phyloP scores from a whole-genome alignment of 2,329 filamentous ascomycete genomes.

The Ceratocystis ficicola region DNA sequence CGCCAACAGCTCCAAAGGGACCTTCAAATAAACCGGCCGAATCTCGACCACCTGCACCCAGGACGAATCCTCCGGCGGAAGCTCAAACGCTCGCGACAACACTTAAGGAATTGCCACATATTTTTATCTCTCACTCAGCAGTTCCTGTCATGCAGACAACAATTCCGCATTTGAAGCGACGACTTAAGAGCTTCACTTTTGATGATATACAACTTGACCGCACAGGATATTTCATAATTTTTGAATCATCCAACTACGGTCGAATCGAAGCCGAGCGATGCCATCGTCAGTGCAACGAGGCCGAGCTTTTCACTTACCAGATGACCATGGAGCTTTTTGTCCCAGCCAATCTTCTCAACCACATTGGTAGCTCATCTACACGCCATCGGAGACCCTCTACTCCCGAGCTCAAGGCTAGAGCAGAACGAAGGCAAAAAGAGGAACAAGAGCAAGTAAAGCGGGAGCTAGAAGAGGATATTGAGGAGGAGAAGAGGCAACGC shows the following conservation, averaged over 20 bases:
- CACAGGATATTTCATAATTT: conserved; percentile 84
- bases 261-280: conserved; percentile 73
- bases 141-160: conserved; percentile 81
- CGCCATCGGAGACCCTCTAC: conserved; percentile 18
- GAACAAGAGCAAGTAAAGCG: conserved; percentile 53
- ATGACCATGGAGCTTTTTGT: conserved; percentile 75
- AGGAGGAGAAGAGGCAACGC: conserved; percentile 79
- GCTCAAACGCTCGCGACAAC: conserved; percentile 57
- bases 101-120: conserved; percentile 70
- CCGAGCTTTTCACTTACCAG: conserved; percentile 75
- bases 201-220: conserved; percentile 72
- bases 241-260: conserved; percentile 63
- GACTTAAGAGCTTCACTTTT: conserved; percentile 70
- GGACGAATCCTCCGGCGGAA: conserved; percentile 42
- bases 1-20: conserved; percentile 76
- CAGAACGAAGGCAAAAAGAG: conserved; percentile 45
- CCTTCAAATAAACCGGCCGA: conserved; percentile 52
- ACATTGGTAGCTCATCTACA: conserved; percentile 20
- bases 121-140: conserved; percentile 76
- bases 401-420: conserved; percentile 18
- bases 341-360: conserved; percentile 24
- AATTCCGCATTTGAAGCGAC: conserved; percentile 78
- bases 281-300: conserved; percentile 64
- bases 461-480: conserved; percentile 69
- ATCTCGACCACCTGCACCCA: conserved; percentile 49